A percentile compares a stretch with the other conserved stretches of the same genome.
Evolutionary conservation across 768 basidiomycete genomes (phyloP).

Genomic region (Podaxis rugospora): DNA sequence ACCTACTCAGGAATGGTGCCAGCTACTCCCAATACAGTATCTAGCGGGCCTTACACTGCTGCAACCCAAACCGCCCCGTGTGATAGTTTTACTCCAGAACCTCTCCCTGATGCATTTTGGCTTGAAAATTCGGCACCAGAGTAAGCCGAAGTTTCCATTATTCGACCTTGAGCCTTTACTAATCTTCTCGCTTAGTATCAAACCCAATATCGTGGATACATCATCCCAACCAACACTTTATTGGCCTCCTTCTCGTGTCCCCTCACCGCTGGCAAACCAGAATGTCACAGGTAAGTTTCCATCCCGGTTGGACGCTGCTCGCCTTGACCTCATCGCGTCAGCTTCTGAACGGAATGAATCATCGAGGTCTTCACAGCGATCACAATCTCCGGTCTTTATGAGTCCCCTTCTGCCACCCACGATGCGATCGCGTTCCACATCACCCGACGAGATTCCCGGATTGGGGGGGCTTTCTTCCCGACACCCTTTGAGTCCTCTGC

Average conservation of each 20-base stretch:
- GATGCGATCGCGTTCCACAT: neutral
- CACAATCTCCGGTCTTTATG: neutral
- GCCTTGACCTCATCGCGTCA: neutral
- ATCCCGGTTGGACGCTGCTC: neutral
- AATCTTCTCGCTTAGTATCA: neutral
- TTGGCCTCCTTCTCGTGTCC: neutral
- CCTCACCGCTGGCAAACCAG: neutral
- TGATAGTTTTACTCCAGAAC: neutral
- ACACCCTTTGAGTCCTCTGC: neutral
- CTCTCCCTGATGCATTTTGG: neutral
- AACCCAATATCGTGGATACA: neutral
- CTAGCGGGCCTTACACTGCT: neutral
- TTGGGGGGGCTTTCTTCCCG: conserved; percentile 5
- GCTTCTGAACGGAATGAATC: neutral
- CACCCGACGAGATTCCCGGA: conserved; percentile 7
- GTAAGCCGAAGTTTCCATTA: neutral
- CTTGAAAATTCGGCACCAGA: neutral
- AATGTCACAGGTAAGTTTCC: neutral
- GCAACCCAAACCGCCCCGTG: neutral
- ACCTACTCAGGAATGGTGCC: neutral
- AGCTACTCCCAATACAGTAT: neutral
- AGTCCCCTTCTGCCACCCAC: conserved; percentile 6
- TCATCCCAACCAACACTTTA: neutral
- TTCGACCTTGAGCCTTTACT: neutral
- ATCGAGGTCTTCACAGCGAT: neutral